phyloP scores from a whole-genome alignment of 805 yeast species.

The Allodekkera sacchari region DNA sequence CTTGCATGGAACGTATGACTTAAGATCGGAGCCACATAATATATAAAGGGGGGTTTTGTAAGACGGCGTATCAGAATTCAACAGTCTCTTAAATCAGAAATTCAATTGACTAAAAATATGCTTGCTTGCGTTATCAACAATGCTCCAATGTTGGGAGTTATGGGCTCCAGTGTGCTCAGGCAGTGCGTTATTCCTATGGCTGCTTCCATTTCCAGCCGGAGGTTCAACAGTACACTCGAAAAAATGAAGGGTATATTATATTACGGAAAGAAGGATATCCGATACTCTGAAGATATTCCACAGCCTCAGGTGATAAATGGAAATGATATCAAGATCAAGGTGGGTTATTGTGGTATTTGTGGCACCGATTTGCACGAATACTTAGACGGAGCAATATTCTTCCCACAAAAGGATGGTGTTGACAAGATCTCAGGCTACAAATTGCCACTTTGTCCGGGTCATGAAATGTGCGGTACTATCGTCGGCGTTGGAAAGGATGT shows the following conservation, averaged over 20 bases:
- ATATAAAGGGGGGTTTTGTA: no score
- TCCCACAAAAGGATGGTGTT: conserved; percentile 22
- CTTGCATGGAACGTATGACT: no score
- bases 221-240: no score
- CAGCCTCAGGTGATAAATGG: conserved; percentile 18
- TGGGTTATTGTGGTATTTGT: conserved; percentile 51
- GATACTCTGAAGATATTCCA: conserved; percentile 27
- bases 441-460: conserved; percentile 30
- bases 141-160: no score
- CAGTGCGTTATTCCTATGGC: no score
- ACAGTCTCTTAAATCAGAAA: no score
- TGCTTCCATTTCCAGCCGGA: no score
- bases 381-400: conserved; percentile 51
- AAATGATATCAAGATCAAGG: conserved; percentile 24
- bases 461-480: conserved; percentile 22
- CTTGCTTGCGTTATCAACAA: no score
- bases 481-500: conserved; percentile 39
- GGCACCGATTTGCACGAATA: conserved; percentile 57
- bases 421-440: conserved; percentile 32
- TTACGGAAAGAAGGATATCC: conserved; percentile 36
- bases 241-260: conserved; percentile 42
- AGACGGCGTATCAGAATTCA: no score
- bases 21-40: no score
- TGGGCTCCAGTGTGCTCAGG: no score
- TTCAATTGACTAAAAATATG: no score